Evolutionary conservation across 2,329 filamentous ascomycete species (phyloP).

Genomic region (Penicillium vulpinum): DNA sequence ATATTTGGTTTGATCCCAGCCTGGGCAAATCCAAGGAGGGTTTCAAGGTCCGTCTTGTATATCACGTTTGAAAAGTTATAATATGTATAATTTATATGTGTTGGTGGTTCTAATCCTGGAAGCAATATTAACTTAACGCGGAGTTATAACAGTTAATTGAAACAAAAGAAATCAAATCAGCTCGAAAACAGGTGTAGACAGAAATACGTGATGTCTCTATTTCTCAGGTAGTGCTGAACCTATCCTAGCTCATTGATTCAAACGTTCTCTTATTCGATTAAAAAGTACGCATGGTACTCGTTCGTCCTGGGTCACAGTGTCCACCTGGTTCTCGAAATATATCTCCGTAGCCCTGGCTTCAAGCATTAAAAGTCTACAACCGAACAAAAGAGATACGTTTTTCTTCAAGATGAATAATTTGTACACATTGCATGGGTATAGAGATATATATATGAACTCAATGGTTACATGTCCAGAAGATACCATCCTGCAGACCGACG

Average conservation of each 20-base stretch:
- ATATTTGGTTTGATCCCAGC: neutral
- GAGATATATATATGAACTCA: neutral
- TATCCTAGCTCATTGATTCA: too few relatives aligned
- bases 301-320: neutral
- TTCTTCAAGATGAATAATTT: neutral
- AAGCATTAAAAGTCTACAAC: neutral
- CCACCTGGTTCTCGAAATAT: neutral
- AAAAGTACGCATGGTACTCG: too few relatives aligned
- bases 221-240: too few relatives aligned
- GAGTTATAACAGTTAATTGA: neutral
- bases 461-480: neutral
- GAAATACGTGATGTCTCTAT: too few relatives aligned
- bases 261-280: too few relatives aligned
- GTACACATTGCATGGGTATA: conserved; percentile 14
- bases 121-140: neutral
- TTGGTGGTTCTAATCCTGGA: neutral
- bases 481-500: neutral
- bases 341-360: neutral
- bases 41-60: neutral
- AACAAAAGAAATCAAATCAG: neutral
- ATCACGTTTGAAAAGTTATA: neutral
- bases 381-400: neutral
- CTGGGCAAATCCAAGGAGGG: neutral
- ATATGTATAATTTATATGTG: neutral
- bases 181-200: too few relatives aligned